Percentiles rank a stretch among this genome's conserved stretches.
These are phyloP conservation scores for Agrocybe pediades DNA, from an alignment of 768 basidiomycete genomes.

Conservation along the genomic window DNA sequence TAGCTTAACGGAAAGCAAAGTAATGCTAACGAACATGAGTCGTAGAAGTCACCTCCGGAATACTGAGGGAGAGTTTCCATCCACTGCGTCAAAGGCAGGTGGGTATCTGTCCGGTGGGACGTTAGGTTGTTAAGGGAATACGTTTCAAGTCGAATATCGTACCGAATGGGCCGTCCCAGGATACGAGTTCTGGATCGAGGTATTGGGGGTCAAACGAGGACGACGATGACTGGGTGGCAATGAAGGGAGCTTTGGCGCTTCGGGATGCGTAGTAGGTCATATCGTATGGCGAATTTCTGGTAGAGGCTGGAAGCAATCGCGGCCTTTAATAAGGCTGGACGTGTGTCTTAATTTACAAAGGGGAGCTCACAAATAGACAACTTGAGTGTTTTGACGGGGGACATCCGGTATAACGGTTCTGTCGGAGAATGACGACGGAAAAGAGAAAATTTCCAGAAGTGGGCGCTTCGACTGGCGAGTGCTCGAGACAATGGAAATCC, in stretches of 20 bases:
- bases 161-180: slow-evolving; percentile 19
- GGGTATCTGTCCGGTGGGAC: slow-evolving; percentile 15
- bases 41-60: slow-evolving; percentile 26
- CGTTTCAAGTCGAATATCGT: not conserved
- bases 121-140: not conserved
- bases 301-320: slow-evolving; percentile 12
- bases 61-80: slow-evolving; percentile 23
- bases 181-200: slow-evolving; percentile 13
- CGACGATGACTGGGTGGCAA: slow-evolving; percentile 22
- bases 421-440: slow-evolving; percentile 10
- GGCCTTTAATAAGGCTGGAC: slow-evolving; percentile 13
- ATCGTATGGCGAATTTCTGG: slow-evolving; percentile 22
- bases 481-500: slow-evolving; percentile 14
- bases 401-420: too few relatives aligned
- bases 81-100: slow-evolving; percentile 25
- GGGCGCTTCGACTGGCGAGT: slow-evolving; percentile 25
- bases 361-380: slow-evolving; percentile 19
- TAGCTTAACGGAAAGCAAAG: not conserved
- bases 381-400: slow-evolving; percentile 19
- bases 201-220: slow-evolving; percentile 14
- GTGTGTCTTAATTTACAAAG: slow-evolving; percentile 21
- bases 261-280: slow-evolving; percentile 17
- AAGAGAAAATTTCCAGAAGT: slow-evolving; percentile 14
- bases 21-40: slow-evolving; percentile 18
- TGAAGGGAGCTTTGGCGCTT: slow-evolving; percentile 17